phyloP scores from a whole-genome alignment of 2,329 filamentous ascomycete species.

The Paradendryphiella salina region DNA sequence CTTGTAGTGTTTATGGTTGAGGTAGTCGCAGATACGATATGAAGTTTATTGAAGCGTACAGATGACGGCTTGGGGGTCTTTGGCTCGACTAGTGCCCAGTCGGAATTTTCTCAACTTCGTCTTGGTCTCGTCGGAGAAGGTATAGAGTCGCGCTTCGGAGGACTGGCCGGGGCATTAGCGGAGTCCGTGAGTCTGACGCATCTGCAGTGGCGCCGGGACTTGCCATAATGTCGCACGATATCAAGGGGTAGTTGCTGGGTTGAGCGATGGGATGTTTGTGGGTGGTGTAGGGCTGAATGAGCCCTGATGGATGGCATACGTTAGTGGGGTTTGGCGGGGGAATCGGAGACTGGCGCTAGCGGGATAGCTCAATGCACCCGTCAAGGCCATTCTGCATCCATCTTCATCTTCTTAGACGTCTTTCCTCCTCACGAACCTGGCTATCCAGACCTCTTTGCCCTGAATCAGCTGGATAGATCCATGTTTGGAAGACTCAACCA shows the following conservation, averaged over 20 bases:
- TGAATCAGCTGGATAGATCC: slow-evolving; percentile 3
- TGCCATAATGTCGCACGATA: slow-evolving; percentile 22
- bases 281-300: slow-evolving; percentile 27
- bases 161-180: slow-evolving; percentile 45
- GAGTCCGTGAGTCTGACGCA: background rate
- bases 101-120: slow-evolving; percentile 93
- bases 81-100: slow-evolving; percentile 82
- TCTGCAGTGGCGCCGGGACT: slow-evolving; percentile 8
- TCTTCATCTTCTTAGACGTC: slow-evolving; percentile 5
- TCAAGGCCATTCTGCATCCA: slow-evolving; percentile 8
- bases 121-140: slow-evolving; percentile 88
- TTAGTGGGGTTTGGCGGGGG: slow-evolving; percentile 18
- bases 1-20: background rate
- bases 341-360: slow-evolving; percentile 22
- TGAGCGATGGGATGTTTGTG: slow-evolving; percentile 10
- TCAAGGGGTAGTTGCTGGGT: slow-evolving; percentile 4
- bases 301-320: slow-evolving; percentile 10
- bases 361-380: slow-evolving; percentile 6
- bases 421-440: slow-evolving; percentile 22
- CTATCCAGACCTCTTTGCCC: slow-evolving; percentile 17
- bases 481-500: slow-evolving; percentile 82
- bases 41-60: slow-evolving; percentile 63
- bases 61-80: slow-evolving; percentile 86
- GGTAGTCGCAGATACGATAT: slow-evolving; percentile 3
- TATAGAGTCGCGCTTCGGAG: slow-evolving; percentile 88